Base-by-base conservation (phyloP, 192 early-diverging fungal species). In the Backusella liffmaniae region DNA sequence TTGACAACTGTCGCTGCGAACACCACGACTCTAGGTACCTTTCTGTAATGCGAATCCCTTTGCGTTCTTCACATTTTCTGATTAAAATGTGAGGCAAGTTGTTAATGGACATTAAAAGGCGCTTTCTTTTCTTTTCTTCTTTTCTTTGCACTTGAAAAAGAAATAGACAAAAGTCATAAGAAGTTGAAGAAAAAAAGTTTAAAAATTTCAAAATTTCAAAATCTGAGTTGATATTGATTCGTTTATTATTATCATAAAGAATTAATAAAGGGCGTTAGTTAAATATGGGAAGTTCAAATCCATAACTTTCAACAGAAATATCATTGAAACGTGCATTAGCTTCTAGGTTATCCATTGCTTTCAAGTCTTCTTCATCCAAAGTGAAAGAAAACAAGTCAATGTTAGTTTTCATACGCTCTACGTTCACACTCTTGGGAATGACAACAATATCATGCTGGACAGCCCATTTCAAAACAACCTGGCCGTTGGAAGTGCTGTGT, bases 381-480 rank as follows among this genome's bases (percentile, higher is more conserved):
- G 44, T 66, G 69, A 91, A 88, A 21, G 68, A 67, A 44, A 87
- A 83, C 62, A 86, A 72, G 39, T 90, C 78, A 16, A 77, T 83
- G 81, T 94, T 94, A 39, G 80, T 66, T 51, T 78, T 76, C 66
- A 92, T 84, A 42, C 91, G 86, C 1, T 80, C 77, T 0, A 79
- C 76, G 41, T 87, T 84, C 10, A 80, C 77, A n/a, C 88, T 88
- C 79, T 94, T 94, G 56, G 92, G 92, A 75, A 94, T 87, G 34
- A 91, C 91, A 16, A 84, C 82, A 56, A 87, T 83, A 49, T 88
- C 83, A 70, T 88, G 83, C 80, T 93, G 83, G 56, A 91, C 73
- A 65, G 84, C 82, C 92, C 92, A 94, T 18, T 83, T 81, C 32
- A 94, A 42, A 1, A 91, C 35, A 65, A 84, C 42, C 77, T 94